These are phyloP conservation scores for Aphanocladium album DNA, from an alignment of 2,329 filamentous ascomycete species.

Conservation along the genomic window DNA sequence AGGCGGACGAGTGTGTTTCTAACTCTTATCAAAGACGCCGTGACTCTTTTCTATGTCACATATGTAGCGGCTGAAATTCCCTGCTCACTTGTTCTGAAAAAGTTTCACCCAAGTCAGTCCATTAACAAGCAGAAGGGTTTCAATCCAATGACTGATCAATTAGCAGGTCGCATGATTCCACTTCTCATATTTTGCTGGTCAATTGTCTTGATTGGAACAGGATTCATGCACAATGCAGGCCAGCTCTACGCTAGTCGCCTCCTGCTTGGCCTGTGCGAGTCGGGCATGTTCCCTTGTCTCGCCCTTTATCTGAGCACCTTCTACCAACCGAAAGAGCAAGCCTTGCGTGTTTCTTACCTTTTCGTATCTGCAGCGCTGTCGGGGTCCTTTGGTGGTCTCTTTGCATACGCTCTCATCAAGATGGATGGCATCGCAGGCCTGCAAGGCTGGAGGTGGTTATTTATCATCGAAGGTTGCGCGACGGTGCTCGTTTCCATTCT, in stretches of 20 bases:
- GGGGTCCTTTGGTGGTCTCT: conserved; percentile 34
- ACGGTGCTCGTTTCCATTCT: conserved; percentile 29
- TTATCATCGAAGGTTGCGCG: conserved; percentile 31
- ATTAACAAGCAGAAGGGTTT: background rate
- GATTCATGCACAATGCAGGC: conserved; percentile 21
- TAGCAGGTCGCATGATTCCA: conserved; percentile 17
- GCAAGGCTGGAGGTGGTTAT: conserved; percentile 34
- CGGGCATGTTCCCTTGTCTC: conserved; percentile 14
- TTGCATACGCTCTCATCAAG: conserved; percentile 34
- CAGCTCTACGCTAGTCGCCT: conserved; percentile 16
- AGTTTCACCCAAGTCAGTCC: conserved; percentile 22
- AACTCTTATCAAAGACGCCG: conserved; percentile 16
- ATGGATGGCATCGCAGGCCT: conserved; percentile 25
- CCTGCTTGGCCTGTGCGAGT: conserved; percentile 10
- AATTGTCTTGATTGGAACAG: conserved; percentile 17
- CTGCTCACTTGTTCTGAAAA: conserved; percentile 26
- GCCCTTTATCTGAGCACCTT: conserved; percentile 12
- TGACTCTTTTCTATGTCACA: conserved; percentile 25
- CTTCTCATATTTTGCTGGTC: conserved; percentile 18
- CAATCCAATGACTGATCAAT: background rate
- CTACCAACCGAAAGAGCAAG: conserved; percentile 13
- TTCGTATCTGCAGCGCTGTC: conserved; percentile 35
- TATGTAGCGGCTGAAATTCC: conserved; percentile 27
- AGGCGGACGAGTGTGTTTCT: background rate
- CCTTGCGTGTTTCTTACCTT: conserved; percentile 28